phyloP scores from a whole-genome alignment of 108 stramenopile genomes.

The Thalassiosira profunda region DNA sequence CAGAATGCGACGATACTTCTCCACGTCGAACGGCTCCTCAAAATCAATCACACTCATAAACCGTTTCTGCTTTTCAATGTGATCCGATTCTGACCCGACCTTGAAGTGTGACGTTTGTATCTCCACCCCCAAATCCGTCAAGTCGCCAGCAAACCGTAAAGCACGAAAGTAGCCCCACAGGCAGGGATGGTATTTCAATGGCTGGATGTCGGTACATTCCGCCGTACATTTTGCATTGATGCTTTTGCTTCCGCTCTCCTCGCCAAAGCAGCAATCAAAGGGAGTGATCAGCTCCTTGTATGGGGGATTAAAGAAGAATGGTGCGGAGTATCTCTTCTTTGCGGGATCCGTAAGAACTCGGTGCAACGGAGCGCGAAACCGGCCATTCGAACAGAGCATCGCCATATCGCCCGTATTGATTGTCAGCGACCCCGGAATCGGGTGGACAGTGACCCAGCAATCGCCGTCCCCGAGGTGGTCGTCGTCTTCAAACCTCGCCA shows the following conservation, averaged over 20 bases:
- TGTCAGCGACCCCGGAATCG: slow-evolving; percentile 83
- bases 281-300: slow-evolving; percentile 67
- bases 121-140: slow-evolving; percentile 85
- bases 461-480: slow-evolving; percentile 22
- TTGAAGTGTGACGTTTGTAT: slow-evolving; percentile 73
- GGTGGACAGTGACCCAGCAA: slow-evolving; percentile 79
- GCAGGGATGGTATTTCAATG: slow-evolving; percentile 58
- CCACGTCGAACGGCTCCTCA: slow-evolving; percentile 60
- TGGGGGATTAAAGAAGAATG: slow-evolving; percentile 95
- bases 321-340: slow-evolving; percentile 84
- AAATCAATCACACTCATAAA: slow-evolving; percentile 56
- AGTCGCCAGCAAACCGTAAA: slow-evolving; percentile 86
- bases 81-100: slow-evolving; percentile 33
- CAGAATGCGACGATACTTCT: slow-evolving; percentile 53
- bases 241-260: not conserved
- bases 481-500: slow-evolving; percentile 52
- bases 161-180: slow-evolving; percentile 89
- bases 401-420: slow-evolving; percentile 97
- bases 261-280: slow-evolving; percentile 22
- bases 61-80: slow-evolving; percentile 52
- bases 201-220: no score
- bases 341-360: slow-evolving; percentile 81
- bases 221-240: no score
- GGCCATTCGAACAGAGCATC: slow-evolving; percentile 92
- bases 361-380: slow-evolving; percentile 89